Base-by-base conservation (phyloP, 2,329 filamentous ascomycete species). In the Colletotrichum tabaci region DNA sequence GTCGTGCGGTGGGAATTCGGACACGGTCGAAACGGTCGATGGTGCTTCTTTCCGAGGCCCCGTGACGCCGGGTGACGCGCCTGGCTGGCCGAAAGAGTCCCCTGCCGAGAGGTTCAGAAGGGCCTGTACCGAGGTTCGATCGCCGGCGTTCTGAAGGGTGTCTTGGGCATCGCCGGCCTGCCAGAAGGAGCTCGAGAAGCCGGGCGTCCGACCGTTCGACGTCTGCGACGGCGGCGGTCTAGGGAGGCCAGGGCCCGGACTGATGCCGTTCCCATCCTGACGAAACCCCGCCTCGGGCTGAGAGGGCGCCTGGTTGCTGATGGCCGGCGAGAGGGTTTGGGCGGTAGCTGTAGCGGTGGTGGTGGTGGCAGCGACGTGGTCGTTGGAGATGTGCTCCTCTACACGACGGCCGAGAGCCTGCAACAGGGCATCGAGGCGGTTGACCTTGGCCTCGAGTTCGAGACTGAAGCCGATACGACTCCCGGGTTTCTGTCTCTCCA, bases 401-500 rank as follows among this genome's bases (percentile, higher is more conserved):
- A 84, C 82, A 53, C 81, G 81, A 13, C 84, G 81, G 2, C 84
- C 84, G 3, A 84, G 75, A 0, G 80, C 82, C 56, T 84, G 83
- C 23, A 85, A 75, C 13, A 84, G 74, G 0, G 82, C 83, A 72
- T 89, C 84, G 67, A 91, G 87, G 77, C 79, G 86, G 80, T 83
- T 89, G 77, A 80, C 87, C 80, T 85, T 90, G 61, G 82, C 82
- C 74, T 87, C 89, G 6, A 91, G 84, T 80, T 92, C 90, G 61
- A 89, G 83, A 16, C 88, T 88, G 79, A 91, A 91, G 55, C 89
- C 90, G 75, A 90, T 87, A 40, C 88, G 84, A 47, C 88, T 84
- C 2, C 92, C 91, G 9, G 91, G 91, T 79, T 93, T 93, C 82
- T 93, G 92, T 52, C 91, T 86, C 76, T 92, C 91, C 72, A 89